phyloP scores from a whole-genome alignment of 306 rosid genomes.

The Dryas drummondii region DNA sequence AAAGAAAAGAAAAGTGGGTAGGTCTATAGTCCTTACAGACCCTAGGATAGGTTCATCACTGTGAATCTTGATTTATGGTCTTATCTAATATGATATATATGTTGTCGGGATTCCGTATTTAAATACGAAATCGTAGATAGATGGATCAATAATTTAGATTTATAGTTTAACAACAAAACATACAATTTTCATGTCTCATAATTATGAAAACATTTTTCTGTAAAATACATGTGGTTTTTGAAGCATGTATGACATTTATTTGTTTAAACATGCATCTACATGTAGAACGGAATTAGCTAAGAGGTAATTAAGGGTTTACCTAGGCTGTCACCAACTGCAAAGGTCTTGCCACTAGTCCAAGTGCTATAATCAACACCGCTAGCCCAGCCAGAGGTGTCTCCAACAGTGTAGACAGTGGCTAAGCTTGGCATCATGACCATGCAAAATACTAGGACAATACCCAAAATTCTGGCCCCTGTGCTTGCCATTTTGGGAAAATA shows the following conservation, averaged over 20 bases:
- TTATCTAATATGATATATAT: too few species aligned
- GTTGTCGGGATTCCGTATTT: too few species aligned
- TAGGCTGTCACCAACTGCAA: conserved; percentile 67
- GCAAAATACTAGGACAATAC: conserved; percentile 34
- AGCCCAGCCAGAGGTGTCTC: conserved; percentile 78
- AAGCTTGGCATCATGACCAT: conserved; percentile 39
- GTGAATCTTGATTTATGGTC: too few species aligned
- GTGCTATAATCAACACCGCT: conserved; percentile 60
- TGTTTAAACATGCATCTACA: too few species aligned
- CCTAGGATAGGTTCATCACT: too few species aligned
- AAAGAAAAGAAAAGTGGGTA: too few species aligned
- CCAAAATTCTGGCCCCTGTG: conserved; percentile 31
- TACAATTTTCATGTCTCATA: too few species aligned
- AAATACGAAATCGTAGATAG: not conserved
- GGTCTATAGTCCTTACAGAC: too few species aligned
- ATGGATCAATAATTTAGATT: not conserved
- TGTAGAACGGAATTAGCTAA: not conserved
- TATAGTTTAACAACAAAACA: not conserved
- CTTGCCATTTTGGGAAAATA: conserved; percentile 42
- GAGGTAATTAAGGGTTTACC: conserved; percentile 38
- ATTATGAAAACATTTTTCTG: too few species aligned
- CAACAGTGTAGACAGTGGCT: conserved; percentile 67
- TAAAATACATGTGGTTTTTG: not conserved
- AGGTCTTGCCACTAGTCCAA: conserved; percentile 69
- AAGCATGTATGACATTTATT: not conserved